Conservation (phyloP, 2,329 filamentous ascomycete genomes). For the Ophiostoma sp. region DNA sequence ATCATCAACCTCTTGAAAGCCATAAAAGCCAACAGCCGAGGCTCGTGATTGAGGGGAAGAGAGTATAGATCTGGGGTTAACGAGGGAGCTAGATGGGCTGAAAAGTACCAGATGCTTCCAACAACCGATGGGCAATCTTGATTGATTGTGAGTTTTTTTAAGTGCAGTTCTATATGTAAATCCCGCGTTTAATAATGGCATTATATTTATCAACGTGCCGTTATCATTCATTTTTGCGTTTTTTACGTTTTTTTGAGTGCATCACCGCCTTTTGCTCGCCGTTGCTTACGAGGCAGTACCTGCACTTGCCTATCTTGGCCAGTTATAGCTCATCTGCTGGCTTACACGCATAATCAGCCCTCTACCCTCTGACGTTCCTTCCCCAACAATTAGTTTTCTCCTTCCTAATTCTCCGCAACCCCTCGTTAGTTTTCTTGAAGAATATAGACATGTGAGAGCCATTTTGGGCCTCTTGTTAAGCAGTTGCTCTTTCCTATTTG, state of each 20-base stretch:
- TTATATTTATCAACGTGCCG: neutral
- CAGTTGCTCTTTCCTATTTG: neutral
- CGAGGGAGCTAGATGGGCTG: neutral
- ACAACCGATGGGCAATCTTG: neutral
- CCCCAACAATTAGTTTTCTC: slow-evolving; percentile 1
- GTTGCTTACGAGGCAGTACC: neutral
- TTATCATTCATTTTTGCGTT: too few relatives aligned
- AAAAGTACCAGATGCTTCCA: neutral
- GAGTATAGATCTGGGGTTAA: slow-evolving; percentile 1
- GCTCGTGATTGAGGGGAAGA: neutral
- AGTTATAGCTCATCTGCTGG: neutral
- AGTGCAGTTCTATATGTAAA: neutral
- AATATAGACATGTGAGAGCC: neutral
- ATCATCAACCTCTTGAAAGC: neutral
- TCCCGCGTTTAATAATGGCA: neutral
- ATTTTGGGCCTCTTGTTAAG: neutral
- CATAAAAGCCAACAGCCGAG: neutral
- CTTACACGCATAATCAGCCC: neutral
- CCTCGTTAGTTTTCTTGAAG: neutral
- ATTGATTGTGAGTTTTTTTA: neutral
- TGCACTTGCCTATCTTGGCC: neutral
- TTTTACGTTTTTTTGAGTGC: neutral
- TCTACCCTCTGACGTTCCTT: neutral
- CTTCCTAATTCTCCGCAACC: neutral
- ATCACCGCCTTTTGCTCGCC: neutral